Evolutionary conservation across 371 early-diverging fungal genomes (phyloP), one percentile per base, ranked within the genome.

Genomic region (Circinella umbellata): DNA sequence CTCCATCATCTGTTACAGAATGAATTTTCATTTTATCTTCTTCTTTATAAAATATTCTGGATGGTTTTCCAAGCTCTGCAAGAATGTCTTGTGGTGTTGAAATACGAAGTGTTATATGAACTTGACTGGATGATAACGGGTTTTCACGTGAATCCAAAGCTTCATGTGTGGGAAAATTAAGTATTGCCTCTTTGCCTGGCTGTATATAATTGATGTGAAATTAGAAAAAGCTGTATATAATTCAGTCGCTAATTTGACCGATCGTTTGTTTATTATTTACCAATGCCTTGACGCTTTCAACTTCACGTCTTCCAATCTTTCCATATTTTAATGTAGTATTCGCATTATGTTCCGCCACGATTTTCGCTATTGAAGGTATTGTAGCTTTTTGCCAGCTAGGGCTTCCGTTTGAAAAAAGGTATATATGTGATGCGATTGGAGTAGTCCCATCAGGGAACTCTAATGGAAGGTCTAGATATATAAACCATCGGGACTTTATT

Each of bases 371-470:
- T 1, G 85, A 72, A 4, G 89, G 86, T 0, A 81, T 76, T 6
- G 70, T 68, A 15, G 90, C 82, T 20, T 76, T 69, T 38, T 80
- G 84, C 87, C 90, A 91, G 48, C 79, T 80, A 13, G 79, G 68
- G 37, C 77, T 73, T 34, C 87, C 83, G 46, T 69, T 75, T 27
- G 81, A 72, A 66, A 80, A 91, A 13, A 92, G 78, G 57, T 89
- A 89, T 38, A 92, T 74, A 48, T 87, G 86, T 11, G 84, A 84
- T 10, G 89, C 83, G 37, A 92, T 89, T 1, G 94, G 92, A 0
- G 94, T 92, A 9, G 91, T 91, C 9, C 92, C 92, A 76, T 92
- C 92, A 9, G 92, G 91, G 39, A 92, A 89, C 57, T 90, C 88
- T 13, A 92, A 81, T 11, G 92, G 91, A 9, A 92, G 77, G 61